Evolutionary conservation across 208 protist species (phyloP).

Genomic region (Wallacemonas sp.): DNA sequence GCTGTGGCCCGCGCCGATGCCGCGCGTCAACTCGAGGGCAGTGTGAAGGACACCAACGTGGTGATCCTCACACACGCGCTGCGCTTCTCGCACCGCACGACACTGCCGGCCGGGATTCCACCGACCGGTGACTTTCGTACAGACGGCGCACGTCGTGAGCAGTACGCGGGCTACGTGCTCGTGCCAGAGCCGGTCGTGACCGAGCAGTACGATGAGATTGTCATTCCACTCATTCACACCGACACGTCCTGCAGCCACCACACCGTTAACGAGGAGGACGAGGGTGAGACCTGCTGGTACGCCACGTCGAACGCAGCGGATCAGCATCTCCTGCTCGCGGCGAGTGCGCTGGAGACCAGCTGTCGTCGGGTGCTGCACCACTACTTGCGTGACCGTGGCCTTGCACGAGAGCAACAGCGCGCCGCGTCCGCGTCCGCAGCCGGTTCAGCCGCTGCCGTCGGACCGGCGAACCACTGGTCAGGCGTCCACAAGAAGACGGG

Average conservation of each 20-base stretch:
- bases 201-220: slow-evolving; percentile 84
- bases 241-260: not conserved
- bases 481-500: not conserved
- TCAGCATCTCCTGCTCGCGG: slow-evolving; percentile 9
- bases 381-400: not conserved
- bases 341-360: slow-evolving; percentile 3
- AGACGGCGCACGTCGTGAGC: slow-evolving; percentile 23
- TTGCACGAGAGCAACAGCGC: not conserved
- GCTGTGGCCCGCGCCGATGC: slow-evolving; percentile 1
- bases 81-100: slow-evolving; percentile 76
- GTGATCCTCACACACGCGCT: slow-evolving; percentile 73
- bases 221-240: slow-evolving; percentile 45
- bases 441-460: not conserved
- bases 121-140: slow-evolving; percentile 41
- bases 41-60: slow-evolving; percentile 41
- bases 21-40: slow-evolving; percentile 17
- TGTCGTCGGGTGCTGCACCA: slow-evolving; percentile 7
- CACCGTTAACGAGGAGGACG: too few species aligned
- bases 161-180: slow-evolving; percentile 75
- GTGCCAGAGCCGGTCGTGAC: slow-evolving; percentile 76
- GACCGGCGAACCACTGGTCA: slow-evolving; percentile 3
- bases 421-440: not conserved
- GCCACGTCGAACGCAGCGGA: not conserved
- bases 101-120: slow-evolving; percentile 45
- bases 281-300: not conserved